A percentile compares a stretch with the other conserved stretches of the same genome.
Evolutionary conservation across 768 basidiomycete species (phyloP).

Genomic region (Lentinula boryana): DNA sequence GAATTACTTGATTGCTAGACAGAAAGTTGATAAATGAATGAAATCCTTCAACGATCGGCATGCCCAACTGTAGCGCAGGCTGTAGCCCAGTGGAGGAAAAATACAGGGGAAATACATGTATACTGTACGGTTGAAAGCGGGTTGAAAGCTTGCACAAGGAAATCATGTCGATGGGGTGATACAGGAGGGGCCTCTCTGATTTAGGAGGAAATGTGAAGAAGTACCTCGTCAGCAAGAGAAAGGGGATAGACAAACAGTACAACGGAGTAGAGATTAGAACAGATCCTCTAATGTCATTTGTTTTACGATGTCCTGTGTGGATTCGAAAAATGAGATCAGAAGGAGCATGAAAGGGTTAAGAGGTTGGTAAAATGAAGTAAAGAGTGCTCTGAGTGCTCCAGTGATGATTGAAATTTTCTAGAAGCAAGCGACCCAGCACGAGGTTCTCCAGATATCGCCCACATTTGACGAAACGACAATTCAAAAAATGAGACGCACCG

Average conservation of each 20-base stretch:
- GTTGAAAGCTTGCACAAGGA: too few species aligned
- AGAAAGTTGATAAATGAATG: too few species aligned
- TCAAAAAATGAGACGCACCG: constrained; percentile 43
- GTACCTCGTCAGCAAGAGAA: background rate
- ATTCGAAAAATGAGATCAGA: background rate
- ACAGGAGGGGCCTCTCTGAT: background rate
- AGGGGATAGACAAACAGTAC: background rate
- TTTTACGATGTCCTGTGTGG: constrained; percentile 86
- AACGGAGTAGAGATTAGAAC: constrained; percentile 43
- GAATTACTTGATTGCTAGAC: too few species aligned
- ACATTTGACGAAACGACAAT: background rate
- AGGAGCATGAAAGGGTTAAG: background rate
- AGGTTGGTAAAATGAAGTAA: background rate
- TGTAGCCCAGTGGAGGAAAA: too few species aligned
- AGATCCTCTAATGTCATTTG: constrained; percentile 97
- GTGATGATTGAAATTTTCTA: too few species aligned
- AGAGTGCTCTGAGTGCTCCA: background rate
- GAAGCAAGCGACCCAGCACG: too few species aligned
- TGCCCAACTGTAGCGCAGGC: too few species aligned
- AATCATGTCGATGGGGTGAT: background rate
- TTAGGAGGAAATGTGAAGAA: background rate
- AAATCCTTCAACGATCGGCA: too few species aligned
- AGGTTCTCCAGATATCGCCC: background rate
- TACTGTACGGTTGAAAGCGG: too few species aligned
- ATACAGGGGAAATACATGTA: too few species aligned